Evolutionary conservation across 2,329 filamentous ascomycete species (phyloP).

Genomic region (Mariannaea sp.): DNA sequence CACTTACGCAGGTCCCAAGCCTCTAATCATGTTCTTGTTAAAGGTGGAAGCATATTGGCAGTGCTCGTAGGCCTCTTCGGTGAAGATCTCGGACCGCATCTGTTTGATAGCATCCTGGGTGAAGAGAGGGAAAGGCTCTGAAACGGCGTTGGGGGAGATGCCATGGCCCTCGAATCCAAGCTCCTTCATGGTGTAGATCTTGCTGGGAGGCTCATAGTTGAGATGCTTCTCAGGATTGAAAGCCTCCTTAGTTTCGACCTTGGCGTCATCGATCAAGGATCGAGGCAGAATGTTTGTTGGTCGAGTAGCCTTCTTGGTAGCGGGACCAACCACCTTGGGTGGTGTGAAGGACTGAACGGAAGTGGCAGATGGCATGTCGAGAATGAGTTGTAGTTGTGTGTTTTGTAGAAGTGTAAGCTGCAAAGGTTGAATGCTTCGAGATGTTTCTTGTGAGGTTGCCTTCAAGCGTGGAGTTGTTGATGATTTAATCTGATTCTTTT

Average conservation of each 20-base stretch:
- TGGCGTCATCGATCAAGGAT: slow-evolving; percentile 36
- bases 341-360: slow-evolving; percentile 1
- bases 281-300: slow-evolving; percentile 35
- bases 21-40: slow-evolving; percentile 61
- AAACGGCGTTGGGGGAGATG: slow-evolving; percentile 66
- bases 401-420: not conserved
- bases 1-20: slow-evolving; percentile 52
- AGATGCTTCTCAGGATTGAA: slow-evolving; percentile 64
- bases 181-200: slow-evolving; percentile 64
- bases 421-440: too few relatives aligned
- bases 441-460: not conserved
- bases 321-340: slow-evolving; percentile 35
- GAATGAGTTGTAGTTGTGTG: not conserved
- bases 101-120: slow-evolving; percentile 62
- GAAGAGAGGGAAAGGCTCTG: slow-evolving; percentile 68
- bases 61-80: slow-evolving; percentile 59
- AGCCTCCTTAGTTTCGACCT: not conserved
- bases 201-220: slow-evolving; percentile 52
- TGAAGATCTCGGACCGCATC: slow-evolving; percentile 66
- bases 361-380: slow-evolving; percentile 7
- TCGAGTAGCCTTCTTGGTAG: slow-evolving; percentile 35
- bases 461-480: not conserved
- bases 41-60: slow-evolving; percentile 54
- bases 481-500: not conserved
- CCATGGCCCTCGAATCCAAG: slow-evolving; percentile 61